Percentiles rank a stretch among this genome's conserved stretches.
Evolutionary conservation across 148 eudicot species (phyloP).

Genomic region (Heliamphora exappendiculata): DNA sequence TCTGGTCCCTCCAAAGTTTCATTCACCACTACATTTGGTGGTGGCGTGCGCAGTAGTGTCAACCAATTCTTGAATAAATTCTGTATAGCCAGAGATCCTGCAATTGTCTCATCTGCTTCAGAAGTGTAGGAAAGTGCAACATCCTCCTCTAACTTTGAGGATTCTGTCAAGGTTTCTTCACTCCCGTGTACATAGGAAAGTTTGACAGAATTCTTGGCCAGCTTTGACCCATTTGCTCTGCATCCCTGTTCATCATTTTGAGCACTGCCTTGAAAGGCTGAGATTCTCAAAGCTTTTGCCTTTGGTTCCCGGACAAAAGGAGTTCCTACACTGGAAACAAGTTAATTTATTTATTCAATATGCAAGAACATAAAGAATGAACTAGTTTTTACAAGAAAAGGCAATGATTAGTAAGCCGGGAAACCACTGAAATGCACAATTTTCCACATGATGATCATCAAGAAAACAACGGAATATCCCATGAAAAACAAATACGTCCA

Average conservation of each 20-base stretch:
- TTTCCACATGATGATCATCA: neutral
- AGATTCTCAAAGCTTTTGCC: slow-evolving; percentile 46
- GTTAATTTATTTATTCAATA: slow-evolving; percentile 3
- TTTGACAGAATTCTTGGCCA: slow-evolving; percentile 39
- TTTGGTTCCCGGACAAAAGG: slow-evolving; percentile 30
- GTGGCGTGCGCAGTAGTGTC: slow-evolving; percentile 49
- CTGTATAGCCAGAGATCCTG: slow-evolving; percentile 51
- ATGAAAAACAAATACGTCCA: neutral
- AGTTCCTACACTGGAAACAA: slow-evolving; percentile 43
- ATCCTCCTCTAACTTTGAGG: slow-evolving; percentile 39
- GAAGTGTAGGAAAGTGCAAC: slow-evolving; percentile 37
- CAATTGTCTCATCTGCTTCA: slow-evolving; percentile 24
- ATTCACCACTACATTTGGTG: slow-evolving; percentile 29
- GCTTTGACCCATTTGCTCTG: slow-evolving; percentile 37
- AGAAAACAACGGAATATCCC: neutral
- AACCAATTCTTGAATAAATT: slow-evolving; percentile 66
- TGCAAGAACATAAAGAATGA: too few species aligned
- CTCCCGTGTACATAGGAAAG: slow-evolving; percentile 44
- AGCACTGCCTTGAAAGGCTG: slow-evolving; percentile 53
- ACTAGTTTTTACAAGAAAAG: too few species aligned
- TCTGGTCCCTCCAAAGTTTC: slow-evolving; percentile 31
- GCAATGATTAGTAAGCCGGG: neutral
- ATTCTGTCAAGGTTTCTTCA: slow-evolving; percentile 34
- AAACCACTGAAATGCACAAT: neutral
- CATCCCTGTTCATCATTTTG: slow-evolving; percentile 46